Base-by-base conservation (phyloP, 257 asterid species). In the Euphrasia confusa region DNA sequence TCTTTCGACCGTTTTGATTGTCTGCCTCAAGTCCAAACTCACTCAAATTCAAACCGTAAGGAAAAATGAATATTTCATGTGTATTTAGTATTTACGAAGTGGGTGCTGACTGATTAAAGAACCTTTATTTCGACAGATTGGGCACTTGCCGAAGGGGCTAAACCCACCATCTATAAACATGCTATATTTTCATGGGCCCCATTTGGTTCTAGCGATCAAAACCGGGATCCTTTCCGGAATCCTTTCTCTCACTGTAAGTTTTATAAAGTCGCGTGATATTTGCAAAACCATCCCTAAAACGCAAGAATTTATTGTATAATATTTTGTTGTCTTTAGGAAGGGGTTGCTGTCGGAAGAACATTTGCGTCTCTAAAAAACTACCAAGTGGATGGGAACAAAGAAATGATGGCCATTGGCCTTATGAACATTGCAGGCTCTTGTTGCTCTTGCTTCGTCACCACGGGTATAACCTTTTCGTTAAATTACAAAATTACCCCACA, bases 371-470 rank as follows among this genome's bases (percentile, higher is more conserved):
- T 92, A 55, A 74, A 71, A 60, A 86, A 86, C 70, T 92, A 92
- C 86, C 97, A 88, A 79, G 88, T 92, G 17, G 97, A 92, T 59
- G 99, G 97, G 12, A 89, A 92, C 81, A 86, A 89, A 81, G 99
- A 92, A 79, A 92, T 92, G 99, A 77, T 80, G 84, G 99, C 97
- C 39, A 80, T 92, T 70, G 99, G 99, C 71, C 69, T 92, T 18
- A 92, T 92, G 99, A 92, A 92, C 73, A 80, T 92, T 74, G 86
- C 78, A 24, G 99, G 99, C 17, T 92, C 95, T 68, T 86, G 93
- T 57, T 65, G 88, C 68, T 89, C 99, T 0, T 89, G 97, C 74
- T 92, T 78, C 61, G 88, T 92, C 69, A 88, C 97, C 54, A 84
- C 99, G 37, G 97, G 97, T 84, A 73, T 33, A 24, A 14, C 4